phyloP scores from a whole-genome alignment of 2,329 filamentous ascomycete species.

The Ophiostoma sp. region DNA sequence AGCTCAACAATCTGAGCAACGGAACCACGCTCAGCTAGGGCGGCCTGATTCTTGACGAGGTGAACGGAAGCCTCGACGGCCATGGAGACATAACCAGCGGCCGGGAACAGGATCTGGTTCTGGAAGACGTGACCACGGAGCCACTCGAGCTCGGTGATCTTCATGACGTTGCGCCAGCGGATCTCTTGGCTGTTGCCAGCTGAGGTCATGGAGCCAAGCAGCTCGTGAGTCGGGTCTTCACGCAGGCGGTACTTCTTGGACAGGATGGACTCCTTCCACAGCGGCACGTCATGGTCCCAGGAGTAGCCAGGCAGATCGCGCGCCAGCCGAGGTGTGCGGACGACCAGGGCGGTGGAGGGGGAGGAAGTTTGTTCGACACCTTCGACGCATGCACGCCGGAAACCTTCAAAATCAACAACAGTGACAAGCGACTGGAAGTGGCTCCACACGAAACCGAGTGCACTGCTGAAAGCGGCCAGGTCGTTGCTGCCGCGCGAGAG shows the following conservation, averaged over 20 bases:
- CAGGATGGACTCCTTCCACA: conserved; percentile 30
- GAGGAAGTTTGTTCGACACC: background rate
- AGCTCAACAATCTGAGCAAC: conserved; percentile 24
- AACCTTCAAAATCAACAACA: conserved; percentile 28
- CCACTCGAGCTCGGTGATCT: conserved; percentile 45
- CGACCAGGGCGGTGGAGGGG: background rate
- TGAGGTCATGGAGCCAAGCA: conserved; percentile 39
- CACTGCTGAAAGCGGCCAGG: conserved; percentile 21
- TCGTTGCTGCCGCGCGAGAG: conserved; percentile 27
- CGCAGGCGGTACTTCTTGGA: conserved; percentile 38
- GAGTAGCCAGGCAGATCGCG: conserved; percentile 29
- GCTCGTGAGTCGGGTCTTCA: conserved; percentile 35
- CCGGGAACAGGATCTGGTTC: conserved; percentile 49
- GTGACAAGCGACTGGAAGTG: conserved; percentile 20
- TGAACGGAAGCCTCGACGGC: conserved; percentile 38
- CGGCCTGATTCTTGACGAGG: conserved; percentile 26
- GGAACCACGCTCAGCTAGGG: background rate
- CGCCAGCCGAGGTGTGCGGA: conserved; percentile 20
- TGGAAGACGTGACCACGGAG: conserved; percentile 51
- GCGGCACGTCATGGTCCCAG: conserved; percentile 31
- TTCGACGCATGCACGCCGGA: conserved; percentile 22
- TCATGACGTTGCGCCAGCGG: conserved; percentile 43
- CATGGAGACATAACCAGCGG: conserved; percentile 47
- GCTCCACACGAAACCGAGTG: conserved; percentile 26
- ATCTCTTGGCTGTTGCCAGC: conserved; percentile 40